A percentile compares a stretch with the other conserved stretches of the same genome.
Evolutionary conservation across 2,329 filamentous ascomycete species (phyloP).

Genomic region (Blastomyces silverae): DNA sequence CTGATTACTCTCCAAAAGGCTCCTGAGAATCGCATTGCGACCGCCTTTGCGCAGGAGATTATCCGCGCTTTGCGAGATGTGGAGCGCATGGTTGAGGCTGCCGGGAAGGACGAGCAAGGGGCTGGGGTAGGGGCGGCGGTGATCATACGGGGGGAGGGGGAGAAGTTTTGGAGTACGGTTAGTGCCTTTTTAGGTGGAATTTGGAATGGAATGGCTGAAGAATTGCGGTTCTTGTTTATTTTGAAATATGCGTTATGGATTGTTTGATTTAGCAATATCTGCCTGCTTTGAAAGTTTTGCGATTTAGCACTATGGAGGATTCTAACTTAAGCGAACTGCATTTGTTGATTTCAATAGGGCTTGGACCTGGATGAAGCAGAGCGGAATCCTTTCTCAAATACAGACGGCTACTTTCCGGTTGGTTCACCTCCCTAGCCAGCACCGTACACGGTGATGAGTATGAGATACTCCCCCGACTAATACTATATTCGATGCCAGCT

Average conservation of each 20-base stretch:
- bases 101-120: constrained; percentile 18
- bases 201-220: neutral
- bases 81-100: constrained; percentile 36
- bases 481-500: constrained; percentile 21
- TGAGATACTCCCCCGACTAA: neutral
- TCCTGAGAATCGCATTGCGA: constrained; percentile 46
- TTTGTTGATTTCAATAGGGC: constrained; percentile 21
- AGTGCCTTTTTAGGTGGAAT: constrained; percentile 2
- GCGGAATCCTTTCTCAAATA: constrained; percentile 47
- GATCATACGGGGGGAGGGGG: constrained; percentile 43
- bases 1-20: constrained; percentile 46
- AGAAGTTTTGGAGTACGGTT: constrained; percentile 18
- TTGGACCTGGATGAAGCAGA: constrained; percentile 40
- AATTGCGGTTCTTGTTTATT: neutral
- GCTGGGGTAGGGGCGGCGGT: constrained; percentile 37
- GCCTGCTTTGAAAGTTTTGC: neutral
- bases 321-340: constrained; percentile 2
- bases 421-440: neutral
- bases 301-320: neutral
- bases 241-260: neutral
- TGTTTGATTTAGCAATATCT: neutral
- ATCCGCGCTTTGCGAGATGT: constrained; percentile 42
- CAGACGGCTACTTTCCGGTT: constrained; percentile 47
- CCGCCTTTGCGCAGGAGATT: constrained; percentile 44
- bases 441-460: neutral